Percentiles rank a stretch among this genome's conserved stretches.
These are phyloP conservation scores for Coemansia sp. DNA, from an alignment of 192 early-diverging fungal genomes.

Conservation along the genomic window DNA sequence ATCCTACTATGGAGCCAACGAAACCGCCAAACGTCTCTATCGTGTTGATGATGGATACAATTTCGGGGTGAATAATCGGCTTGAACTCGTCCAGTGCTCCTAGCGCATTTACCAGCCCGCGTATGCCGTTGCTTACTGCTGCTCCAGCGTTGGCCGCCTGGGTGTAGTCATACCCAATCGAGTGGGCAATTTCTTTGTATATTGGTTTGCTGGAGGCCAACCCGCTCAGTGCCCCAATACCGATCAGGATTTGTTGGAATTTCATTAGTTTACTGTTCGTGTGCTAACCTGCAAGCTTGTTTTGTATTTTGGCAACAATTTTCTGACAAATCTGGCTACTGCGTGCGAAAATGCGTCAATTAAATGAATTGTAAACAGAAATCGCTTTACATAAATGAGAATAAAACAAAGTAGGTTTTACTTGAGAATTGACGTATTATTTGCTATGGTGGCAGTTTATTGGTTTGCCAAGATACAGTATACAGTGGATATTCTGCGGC, in stretches of 20 bases:
- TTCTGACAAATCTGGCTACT: constrained; percentile 2
- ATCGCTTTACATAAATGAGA: background rate
- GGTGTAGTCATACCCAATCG: constrained; percentile 27
- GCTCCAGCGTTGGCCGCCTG: constrained; percentile 25
- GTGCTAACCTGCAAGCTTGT: background rate
- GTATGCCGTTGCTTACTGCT: constrained; percentile 22
- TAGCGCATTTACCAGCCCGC: constrained; percentile 18
- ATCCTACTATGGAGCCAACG: constrained; percentile 29
- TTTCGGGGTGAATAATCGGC: constrained; percentile 32
- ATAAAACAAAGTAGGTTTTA: too few species aligned
- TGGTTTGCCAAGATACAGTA: background rate
- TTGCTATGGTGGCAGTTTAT: background rate
- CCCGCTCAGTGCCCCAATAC: background rate
- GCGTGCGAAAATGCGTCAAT: constrained; percentile 6
- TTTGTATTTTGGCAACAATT: constrained; percentile 2
- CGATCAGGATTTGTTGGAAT: background rate
- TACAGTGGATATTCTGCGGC: background rate
- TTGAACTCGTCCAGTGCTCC: constrained; percentile 33
- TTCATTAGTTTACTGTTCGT: constrained; percentile 15
- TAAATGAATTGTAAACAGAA: constrained; percentile 2
- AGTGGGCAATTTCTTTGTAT: constrained; percentile 42
- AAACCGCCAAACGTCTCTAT: constrained; percentile 30
- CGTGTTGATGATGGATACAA: constrained; percentile 22
- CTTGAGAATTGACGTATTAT: background rate
- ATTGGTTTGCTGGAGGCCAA: constrained; percentile 15